Base-by-base conservation (phyloP, 306 rosid species). In the Datisca glomerata region DNA sequence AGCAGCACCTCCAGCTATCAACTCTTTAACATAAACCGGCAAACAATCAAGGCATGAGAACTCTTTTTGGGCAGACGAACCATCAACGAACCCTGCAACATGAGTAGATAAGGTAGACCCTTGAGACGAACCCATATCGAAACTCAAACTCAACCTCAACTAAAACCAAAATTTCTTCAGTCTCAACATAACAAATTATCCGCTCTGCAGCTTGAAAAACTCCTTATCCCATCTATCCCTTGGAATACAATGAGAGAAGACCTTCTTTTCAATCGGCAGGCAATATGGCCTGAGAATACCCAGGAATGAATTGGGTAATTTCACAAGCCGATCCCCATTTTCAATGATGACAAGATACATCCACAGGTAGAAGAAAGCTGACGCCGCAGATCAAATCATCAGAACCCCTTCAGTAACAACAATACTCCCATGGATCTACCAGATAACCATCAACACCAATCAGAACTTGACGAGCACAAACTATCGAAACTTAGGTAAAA, bases 1-100 rank as follows among this genome's bases (percentile, higher is more conserved):
- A 9, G 98, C 98, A 47, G 75, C 64, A 1, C 96, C 98, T 14
- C 98, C 96, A 12, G 98, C 94, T 25, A 84, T 66, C 4, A 84
- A 57, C 70, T 89, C 98, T 73, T 75, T 84, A 13, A 59, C 86
- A 61, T 84, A 89, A 7, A 89, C 57, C 45, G 98, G 98, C 47
- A 73, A 33, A 25, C 64, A 51, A 66, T 73, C 81, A 17, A 84
- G 57, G 24, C 5, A 40, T 8, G 92, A 70, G 16, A 59, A 47
- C 6, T 77, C 68, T 56, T 67, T 51, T 45, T 65, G 63, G 17
- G 64, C 53, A 3, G 98, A 66, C 3, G 95, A 79, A 57, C 74
- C 79, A 24, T 89, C 86, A 18, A 84, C 94, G 6, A 80, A 76
- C 37, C 85, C 81, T 32, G 86, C 86, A 51, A 74, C 74, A 39